These are phyloP conservation scores for Henckelia pumila DNA, from an alignment of 257 asterid species.

Conservation along the genomic window DNA sequence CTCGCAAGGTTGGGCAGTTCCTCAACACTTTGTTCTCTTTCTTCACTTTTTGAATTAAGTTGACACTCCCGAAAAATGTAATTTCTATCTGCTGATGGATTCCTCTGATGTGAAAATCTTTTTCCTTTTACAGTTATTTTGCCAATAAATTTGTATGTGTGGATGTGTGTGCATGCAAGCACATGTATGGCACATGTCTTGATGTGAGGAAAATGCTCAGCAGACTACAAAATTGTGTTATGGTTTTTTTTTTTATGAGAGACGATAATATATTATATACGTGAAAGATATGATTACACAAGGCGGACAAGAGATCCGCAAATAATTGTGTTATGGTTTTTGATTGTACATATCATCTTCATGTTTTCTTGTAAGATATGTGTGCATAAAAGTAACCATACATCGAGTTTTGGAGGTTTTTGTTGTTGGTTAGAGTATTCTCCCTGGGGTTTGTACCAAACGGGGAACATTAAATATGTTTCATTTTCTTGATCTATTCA, in stretches of 20 bases:
- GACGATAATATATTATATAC: too few species aligned
- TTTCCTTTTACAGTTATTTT: background rate
- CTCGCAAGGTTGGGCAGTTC: constrained; percentile 73
- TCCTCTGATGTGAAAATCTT: constrained; percentile 13
- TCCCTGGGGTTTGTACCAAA: background rate
- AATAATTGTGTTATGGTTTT: background rate
- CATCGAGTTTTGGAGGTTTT: background rate
- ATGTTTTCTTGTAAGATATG: background rate
- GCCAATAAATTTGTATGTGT: background rate
- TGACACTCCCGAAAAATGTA: constrained; percentile 19
- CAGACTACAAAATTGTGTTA: background rate
- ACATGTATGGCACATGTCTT: constrained; percentile 1
- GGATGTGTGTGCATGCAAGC: constrained; percentile 17
- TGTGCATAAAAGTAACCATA: background rate
- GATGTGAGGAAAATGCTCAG: background rate
- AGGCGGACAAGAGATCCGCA: too few species aligned
- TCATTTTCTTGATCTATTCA: background rate
- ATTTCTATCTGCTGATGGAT: constrained; percentile 3
- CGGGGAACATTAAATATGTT: background rate
- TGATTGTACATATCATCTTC: background rate
- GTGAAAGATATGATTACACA: too few species aligned
- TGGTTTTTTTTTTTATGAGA: too few species aligned
- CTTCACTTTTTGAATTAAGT: constrained; percentile 22
- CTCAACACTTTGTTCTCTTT: constrained; percentile 13
- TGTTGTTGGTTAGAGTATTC: constrained; percentile 1